Percentiles rank a stretch among this genome's conserved stretches.
phyloP scores from a whole-genome alignment of 148 eudicot species.

The Vaccinium macrocarpon region DNA sequence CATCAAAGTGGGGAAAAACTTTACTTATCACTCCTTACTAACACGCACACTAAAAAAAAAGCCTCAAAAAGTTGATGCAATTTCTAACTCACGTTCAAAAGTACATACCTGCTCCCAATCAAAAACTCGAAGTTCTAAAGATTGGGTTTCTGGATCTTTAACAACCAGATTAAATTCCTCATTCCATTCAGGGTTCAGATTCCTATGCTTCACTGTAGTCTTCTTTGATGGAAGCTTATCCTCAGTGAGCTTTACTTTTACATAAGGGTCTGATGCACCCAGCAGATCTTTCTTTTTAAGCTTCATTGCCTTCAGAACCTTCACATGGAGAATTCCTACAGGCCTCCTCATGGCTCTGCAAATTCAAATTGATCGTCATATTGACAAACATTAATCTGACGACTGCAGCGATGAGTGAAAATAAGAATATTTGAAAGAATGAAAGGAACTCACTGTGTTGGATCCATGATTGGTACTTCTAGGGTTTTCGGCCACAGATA shows the following conservation, averaged over 20 bases:
- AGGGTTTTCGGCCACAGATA: slow-evolving; percentile 93
- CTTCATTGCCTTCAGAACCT: slow-evolving; percentile 67
- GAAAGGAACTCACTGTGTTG: slow-evolving; percentile 52
- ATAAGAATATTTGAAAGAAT: neutral
- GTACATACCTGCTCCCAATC: slow-evolving; percentile 86
- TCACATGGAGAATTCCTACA: slow-evolving; percentile 80
- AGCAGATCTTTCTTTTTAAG: slow-evolving; percentile 82
- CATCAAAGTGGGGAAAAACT: neutral
- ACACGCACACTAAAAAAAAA: neutral
- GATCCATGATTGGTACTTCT: slow-evolving; percentile 81
- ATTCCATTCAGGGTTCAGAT: slow-evolving; percentile 93
- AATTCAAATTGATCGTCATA: slow-evolving; percentile 6
- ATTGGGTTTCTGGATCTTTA: slow-evolving; percentile 76
- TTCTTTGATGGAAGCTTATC: slow-evolving; percentile 82
- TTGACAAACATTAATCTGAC: neutral
- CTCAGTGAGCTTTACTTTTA: slow-evolving; percentile 79
- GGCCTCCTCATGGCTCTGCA: slow-evolving; percentile 79
- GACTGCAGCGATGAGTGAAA: neutral
- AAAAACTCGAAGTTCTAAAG: slow-evolving; percentile 52
- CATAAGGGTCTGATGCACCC: slow-evolving; percentile 88
- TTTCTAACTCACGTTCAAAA: neutral
- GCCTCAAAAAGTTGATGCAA: neutral
- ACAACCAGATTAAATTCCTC: slow-evolving; percentile 73
- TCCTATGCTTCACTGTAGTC: slow-evolving; percentile 79
- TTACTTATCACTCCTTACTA: neutral